Evolutionary conservation across 2,329 filamentous ascomycete species (phyloP), one percentile per base, ranked within the genome.

Genomic region (Endothia cerciana): DNA sequence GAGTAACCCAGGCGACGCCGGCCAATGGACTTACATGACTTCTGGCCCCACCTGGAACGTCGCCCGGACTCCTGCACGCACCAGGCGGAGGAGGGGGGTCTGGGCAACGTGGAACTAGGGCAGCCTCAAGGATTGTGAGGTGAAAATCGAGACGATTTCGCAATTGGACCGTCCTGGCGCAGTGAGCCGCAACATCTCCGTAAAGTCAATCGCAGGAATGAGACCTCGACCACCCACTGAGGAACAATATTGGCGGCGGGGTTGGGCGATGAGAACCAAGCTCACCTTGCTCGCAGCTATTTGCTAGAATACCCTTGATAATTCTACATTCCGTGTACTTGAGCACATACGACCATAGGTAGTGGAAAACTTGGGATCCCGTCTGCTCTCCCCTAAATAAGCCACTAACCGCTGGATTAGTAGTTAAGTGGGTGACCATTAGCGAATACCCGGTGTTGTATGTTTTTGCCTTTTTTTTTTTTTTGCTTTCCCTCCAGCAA

Each of bases 361-460:
- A 51, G 47, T 51, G 47, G 47, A 51, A 7, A 51, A 30, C 47
- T 51, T 51, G 47, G 47, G 47, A 51, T 51, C 47, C 47, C 47
- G 47, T 51, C 47, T 30, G 47, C 47, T 51, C 47, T 51, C 47
- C 47, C 47, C 47, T 51, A 51, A 51, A 51, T 51, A 30, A 51
- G 47, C 47, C 47, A 30, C 47, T 51, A 51, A 51, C 47, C 47
- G 47, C 47, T 22, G 47, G 47, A 30, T 30, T 51, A 51, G 47
- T 51, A 51, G 47, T 51, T 51, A 51, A 51, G 47, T 51, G 47
- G 47, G 47, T 51, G 47, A 51, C 47, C 47, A 51, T 51, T 51
- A 51, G 47, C 47, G 47, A 51, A 51, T 51, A 51, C 47, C 47
- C 47, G 47, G 47, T 51, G 47, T 51, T 51, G 47, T 51, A 51